Evolutionary conservation across 148 eudicot species (phyloP).

Genomic region (Polygonum maritimum): DNA sequence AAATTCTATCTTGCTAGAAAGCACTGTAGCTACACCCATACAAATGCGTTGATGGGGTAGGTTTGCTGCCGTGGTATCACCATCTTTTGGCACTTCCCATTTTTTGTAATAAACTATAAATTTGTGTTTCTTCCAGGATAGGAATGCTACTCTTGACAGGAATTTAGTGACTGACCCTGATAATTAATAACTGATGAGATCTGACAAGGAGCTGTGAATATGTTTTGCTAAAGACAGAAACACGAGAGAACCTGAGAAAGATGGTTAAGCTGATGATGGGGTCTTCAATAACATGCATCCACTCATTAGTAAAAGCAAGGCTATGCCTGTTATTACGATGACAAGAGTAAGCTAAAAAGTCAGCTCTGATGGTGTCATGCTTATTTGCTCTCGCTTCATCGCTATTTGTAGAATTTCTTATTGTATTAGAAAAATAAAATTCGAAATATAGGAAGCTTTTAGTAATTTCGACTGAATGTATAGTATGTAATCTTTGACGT

Average conservation of each 20-base stretch:
- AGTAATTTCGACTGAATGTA: background rate
- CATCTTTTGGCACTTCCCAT: background rate
- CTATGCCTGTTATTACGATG: conserved; percentile 20
- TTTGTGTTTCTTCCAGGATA: conserved; percentile 12
- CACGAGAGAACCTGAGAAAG: conserved; percentile 24
- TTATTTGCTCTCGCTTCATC: background rate
- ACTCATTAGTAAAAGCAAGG: conserved; percentile 15
- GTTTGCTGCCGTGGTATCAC: background rate
- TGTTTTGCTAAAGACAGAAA: conserved; percentile 28
- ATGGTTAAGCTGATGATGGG: conserved; percentile 25
- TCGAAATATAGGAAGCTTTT: background rate
- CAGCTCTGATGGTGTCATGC: background rate
- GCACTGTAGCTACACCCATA: conserved; percentile 22
- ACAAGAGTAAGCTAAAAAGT: conserved; percentile 19
- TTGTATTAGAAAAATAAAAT: background rate
- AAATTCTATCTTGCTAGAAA: conserved; percentile 22
- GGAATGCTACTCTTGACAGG: conserved; percentile 17
- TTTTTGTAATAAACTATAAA: background rate
- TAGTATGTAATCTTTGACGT: background rate
- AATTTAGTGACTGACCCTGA: conserved; percentile 22
- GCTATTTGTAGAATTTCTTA: background rate
- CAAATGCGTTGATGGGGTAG: conserved; percentile 38
- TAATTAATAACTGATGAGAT: conserved; percentile 18
- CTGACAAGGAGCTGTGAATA: conserved; percentile 24
- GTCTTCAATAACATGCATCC: conserved; percentile 14